Percentiles rank a stretch among this genome's conserved stretches.
Conservation (phyloP, 805 yeast genomes). For the Vanderwaltozyma tropicalis region DNA sequence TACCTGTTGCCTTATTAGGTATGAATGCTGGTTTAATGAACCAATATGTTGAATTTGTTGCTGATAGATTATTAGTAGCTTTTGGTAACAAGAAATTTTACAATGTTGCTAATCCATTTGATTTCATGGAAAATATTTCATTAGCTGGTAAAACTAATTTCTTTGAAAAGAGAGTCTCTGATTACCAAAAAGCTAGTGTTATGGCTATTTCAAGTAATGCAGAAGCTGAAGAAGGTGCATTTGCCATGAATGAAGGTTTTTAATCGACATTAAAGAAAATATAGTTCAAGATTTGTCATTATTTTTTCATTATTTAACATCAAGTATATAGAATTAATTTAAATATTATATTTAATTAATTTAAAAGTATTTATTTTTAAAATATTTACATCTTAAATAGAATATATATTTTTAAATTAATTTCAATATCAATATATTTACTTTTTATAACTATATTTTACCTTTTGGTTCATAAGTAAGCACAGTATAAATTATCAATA, state of each 20-base stretch:
- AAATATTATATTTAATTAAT: no score
- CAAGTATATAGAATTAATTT: no score
- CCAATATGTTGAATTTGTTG: constrained; percentile 95
- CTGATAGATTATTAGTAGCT: constrained; percentile 87
- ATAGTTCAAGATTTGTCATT: no score
- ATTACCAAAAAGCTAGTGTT: constrained; percentile 98
- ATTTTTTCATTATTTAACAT: no score
- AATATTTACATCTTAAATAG: no score
- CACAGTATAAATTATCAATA: no score
- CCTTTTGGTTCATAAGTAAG: no score
- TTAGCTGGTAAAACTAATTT: constrained; percentile 97
- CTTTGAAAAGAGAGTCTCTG: constrained; percentile 97
- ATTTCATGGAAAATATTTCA: constrained; percentile 97
- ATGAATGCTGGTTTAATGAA: constrained; percentile 92
- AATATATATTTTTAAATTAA: no score
- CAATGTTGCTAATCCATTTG: constrained; percentile 89
- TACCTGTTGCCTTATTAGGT: constrained; percentile 87
- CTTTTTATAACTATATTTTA: no score
- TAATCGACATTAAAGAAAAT: no score
- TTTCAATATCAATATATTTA: no score
- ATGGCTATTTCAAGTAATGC: constrained; percentile 64
- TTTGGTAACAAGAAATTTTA: constrained; percentile 84
- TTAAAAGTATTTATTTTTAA: no score
- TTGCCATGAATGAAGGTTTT: background rate
- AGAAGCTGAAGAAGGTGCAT: constrained; percentile 24